These are phyloP conservation scores for Scheffersomyces lignicola DNA, from an alignment of 1,139 yeast species.

Conservation along the genomic window DNA sequence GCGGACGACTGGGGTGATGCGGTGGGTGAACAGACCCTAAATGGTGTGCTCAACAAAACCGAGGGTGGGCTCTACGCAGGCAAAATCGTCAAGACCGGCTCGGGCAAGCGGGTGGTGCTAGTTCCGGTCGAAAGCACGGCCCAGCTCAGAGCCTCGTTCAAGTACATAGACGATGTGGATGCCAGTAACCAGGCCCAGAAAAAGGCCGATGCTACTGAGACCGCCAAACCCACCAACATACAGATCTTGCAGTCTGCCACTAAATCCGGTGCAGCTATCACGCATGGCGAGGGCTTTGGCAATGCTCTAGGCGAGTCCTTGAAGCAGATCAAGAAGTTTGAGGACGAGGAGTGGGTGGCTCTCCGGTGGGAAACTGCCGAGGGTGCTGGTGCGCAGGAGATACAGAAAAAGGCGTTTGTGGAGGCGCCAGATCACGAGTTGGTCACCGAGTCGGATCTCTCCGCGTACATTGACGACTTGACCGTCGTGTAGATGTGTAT, in stretches of 20 bases:
- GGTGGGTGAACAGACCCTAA: constrained; percentile 58
- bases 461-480: constrained; percentile 1
- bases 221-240: constrained; percentile 38
- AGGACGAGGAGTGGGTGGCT: constrained; percentile 63
- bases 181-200: constrained; percentile 25
- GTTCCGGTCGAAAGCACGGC: constrained; percentile 67
- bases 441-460: constrained; percentile 1
- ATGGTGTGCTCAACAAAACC: constrained; percentile 63
- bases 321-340: constrained; percentile 68
- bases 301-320: constrained; percentile 80
- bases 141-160: constrained; percentile 81
- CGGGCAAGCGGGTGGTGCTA: constrained; percentile 51
- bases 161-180: constrained; percentile 63
- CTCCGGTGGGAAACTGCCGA: constrained; percentile 50
- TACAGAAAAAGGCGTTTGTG: background rate
- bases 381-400: constrained; percentile 13
- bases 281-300: constrained; percentile 75
- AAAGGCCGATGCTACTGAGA: constrained; percentile 22
- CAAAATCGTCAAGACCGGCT: constrained; percentile 24
- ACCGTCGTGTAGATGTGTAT: background rate
- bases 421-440: constrained; percentile 1
- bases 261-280: constrained; percentile 56
- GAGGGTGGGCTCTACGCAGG: constrained; percentile 53
- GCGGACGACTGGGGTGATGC: constrained; percentile 63
- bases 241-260: constrained; percentile 47